Base-by-base conservation (phyloP, 2,329 filamentous ascomycete genomes). In the Neonectria faginata region DNA sequence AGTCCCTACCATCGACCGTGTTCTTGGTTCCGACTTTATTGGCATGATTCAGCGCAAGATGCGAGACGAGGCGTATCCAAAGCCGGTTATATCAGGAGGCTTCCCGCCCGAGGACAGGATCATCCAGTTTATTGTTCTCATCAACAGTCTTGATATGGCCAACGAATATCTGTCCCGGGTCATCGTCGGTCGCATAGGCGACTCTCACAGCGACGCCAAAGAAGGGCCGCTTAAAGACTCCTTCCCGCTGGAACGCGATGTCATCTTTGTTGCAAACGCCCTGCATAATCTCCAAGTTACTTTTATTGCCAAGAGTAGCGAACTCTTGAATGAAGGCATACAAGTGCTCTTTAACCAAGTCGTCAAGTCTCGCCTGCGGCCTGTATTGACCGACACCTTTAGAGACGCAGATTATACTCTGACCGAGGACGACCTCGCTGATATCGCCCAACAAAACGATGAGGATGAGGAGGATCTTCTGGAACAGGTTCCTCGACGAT, bases 31-130 rank as follows among this genome's bases (percentile, higher is more conserved):
- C 3, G 96, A 99, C 78, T 99, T 98, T 76, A 90, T 98, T 69
- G 93, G 93, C 73, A 97, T 99, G 94, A 90, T 97, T 42, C 95
- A 98, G 78, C 91, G 95, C 63, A 97, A 97, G 80, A 98, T 99
- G 96, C 89, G 94, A 48, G 94, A 98, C 76, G 96, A 99, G 78
- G 92, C 91, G 66, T 98, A 97, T 75, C 96, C 95, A 0, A 93
- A 91, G 74, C 85, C 93, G 2, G 82, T 88, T 0, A 87, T 94
- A 1, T 90, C 93, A 77, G 94, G 94, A 42, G 91, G 89, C 0
- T 85, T 94, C 48, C 95, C 95, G 0, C 93, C 94, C 0, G 96
- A 99, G 77, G 90, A 94, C 72, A 93, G 91, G 71, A 92, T 97
- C 68, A 88, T 98, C 56, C 86, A 92, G 4, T 99, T 99, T 77